Evolutionary conservation across 2,329 filamentous ascomycete species (phyloP).

Genomic region (Arthroderma sp.): DNA sequence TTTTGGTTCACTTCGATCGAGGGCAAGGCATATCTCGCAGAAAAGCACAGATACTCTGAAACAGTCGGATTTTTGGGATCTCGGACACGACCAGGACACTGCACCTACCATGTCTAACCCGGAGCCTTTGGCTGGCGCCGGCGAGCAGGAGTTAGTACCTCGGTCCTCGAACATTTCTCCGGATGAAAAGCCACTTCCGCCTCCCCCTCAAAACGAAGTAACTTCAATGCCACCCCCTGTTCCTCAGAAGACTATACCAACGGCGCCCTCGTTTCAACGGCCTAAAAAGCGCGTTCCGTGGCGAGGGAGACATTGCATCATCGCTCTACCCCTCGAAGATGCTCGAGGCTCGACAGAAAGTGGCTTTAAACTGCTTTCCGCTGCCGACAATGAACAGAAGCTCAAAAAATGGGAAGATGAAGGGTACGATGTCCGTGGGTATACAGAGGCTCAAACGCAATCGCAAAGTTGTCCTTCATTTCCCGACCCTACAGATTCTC

Average conservation of each 20-base stretch:
- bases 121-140: conserved; percentile 9
- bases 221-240: conserved; percentile 3
- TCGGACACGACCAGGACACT: conserved; percentile 23
- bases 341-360: conserved; percentile 42
- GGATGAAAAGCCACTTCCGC: conserved; percentile 10
- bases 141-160: neutral
- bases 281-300: conserved; percentile 60
- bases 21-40: conserved; percentile 22
- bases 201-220: conserved; percentile 5
- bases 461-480: conserved; percentile 29
- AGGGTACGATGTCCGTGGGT: conserved; percentile 32
- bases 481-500: conserved; percentile 28
- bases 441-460: conserved; percentile 20
- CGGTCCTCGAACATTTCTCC: conserved; percentile 4
- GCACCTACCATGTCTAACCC: conserved; percentile 4
- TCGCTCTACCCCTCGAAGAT: conserved; percentile 56
- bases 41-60: conserved; percentile 30
- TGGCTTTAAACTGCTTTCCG: conserved; percentile 25
- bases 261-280: conserved; percentile 18
- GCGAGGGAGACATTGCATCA: conserved; percentile 62
- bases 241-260: conserved; percentile 11
- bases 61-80: conserved; percentile 34
- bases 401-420: conserved; percentile 30
- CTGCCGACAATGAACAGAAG: conserved; percentile 25
- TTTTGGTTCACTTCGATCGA: conserved; percentile 14